Conservation (phyloP, 2,329 filamentous ascomycete species). For the Aureobasidium leucospermi region DNA sequence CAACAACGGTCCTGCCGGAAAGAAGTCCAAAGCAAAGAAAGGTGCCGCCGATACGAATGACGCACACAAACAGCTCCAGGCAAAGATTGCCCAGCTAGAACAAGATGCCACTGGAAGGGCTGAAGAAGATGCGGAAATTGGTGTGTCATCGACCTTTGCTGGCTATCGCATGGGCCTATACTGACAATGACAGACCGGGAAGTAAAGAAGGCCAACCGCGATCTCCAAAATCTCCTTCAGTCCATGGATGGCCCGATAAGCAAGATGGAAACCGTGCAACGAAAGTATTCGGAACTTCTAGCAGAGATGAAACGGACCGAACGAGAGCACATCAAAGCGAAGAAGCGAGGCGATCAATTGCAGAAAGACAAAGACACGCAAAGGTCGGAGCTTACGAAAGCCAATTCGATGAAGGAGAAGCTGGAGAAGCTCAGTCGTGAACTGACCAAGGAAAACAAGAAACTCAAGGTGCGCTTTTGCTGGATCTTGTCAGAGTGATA, state of each 20-base stretch:
- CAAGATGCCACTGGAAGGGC: slow-evolving; percentile 89
- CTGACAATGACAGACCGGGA: slow-evolving; percentile 62
- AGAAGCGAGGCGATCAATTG: slow-evolving; percentile 85
- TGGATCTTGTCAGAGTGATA: slow-evolving; percentile 13
- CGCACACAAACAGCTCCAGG: slow-evolving; percentile 82
- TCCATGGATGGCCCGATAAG: slow-evolving; percentile 88
- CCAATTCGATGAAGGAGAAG: slow-evolving; percentile 86
- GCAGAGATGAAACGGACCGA: slow-evolving; percentile 94
- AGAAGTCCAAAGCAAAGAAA: slow-evolving; percentile 83
- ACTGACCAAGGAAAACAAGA: slow-evolving; percentile 94
- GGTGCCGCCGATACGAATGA: slow-evolving; percentile 66
- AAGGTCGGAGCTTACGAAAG: slow-evolving; percentile 82
- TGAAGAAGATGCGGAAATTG: slow-evolving; percentile 92
- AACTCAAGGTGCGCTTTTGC: slow-evolving; percentile 67
- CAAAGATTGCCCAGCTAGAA: slow-evolving; percentile 91
- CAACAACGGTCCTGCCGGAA: slow-evolving; percentile 45
- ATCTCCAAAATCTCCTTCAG: slow-evolving; percentile 74
- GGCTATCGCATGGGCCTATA: neutral
- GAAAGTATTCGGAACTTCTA: slow-evolving; percentile 83
- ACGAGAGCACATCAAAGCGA: slow-evolving; percentile 89
- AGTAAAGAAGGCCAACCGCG: slow-evolving; percentile 87
- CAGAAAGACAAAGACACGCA: slow-evolving; percentile 95
- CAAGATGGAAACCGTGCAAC: slow-evolving; percentile 84
- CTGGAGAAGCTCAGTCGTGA: slow-evolving; percentile 93
- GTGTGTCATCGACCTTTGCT: slow-evolving; percentile 45